Percentiles rank a stretch among this genome's conserved stretches.
Evolutionary conservation across 2,329 filamentous ascomycete species (phyloP).

Genomic region (Tolypocladium album): DNA sequence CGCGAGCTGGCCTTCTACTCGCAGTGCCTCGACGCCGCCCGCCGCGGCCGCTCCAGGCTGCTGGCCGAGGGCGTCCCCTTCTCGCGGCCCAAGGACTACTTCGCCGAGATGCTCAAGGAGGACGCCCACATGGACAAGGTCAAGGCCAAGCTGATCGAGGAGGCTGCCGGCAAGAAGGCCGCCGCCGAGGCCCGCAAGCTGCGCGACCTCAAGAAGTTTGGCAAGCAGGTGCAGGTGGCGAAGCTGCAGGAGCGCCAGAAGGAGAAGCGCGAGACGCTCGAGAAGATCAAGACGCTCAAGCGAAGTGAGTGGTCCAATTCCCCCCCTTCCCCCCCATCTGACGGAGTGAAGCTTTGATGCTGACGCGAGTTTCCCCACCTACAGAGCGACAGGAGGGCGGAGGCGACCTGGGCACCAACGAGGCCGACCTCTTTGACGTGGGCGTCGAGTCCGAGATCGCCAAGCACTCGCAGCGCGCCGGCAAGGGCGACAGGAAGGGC

Average conservation of each 20-base stretch:
- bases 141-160: constrained; percentile 84
- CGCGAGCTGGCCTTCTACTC: constrained; percentile 91
- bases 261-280: constrained; percentile 83
- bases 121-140: constrained; percentile 98
- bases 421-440: constrained; percentile 85
- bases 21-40: constrained; percentile 72
- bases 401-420: constrained; percentile 53
- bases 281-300: constrained; percentile 93
- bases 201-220: constrained; percentile 96
- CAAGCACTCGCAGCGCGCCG: constrained; percentile 24
- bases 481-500: constrained; percentile 19
- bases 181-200: constrained; percentile 82
- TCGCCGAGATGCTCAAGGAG: constrained; percentile 97
- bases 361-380: constrained; percentile 5
- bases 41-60: constrained; percentile 60
- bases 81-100: constrained; percentile 85
- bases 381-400: constrained; percentile 72
- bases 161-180: constrained; percentile 86
- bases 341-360: background rate
- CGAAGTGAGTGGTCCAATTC: constrained; percentile 57
- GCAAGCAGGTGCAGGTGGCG: constrained; percentile 93
- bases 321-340: background rate
- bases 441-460: constrained; percentile 61
- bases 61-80: constrained; percentile 79
- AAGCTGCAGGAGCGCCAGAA: constrained; percentile 92